These are phyloP conservation scores for Puccinia sorghi DNA, from an alignment of 1,284 basidiomycete genomes.

Conservation along the genomic window DNA sequence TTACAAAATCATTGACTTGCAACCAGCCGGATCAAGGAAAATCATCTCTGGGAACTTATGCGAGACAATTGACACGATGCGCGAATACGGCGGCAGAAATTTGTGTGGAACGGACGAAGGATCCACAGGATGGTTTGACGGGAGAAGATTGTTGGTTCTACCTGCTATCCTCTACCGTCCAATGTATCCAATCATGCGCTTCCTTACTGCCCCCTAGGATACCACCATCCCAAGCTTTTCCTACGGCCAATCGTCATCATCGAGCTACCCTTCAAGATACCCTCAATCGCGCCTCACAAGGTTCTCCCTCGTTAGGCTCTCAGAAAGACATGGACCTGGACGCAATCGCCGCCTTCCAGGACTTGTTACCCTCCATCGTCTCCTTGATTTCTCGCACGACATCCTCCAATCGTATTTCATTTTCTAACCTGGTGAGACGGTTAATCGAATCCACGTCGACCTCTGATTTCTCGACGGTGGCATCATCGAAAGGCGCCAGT, in stretches of 20 bases:
- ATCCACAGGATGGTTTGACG: conserved; percentile 59
- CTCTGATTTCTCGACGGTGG: conserved; percentile 58
- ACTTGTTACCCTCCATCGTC: conserved; percentile 81
- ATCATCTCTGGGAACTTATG: conserved; percentile 50
- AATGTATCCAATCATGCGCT: conserved; percentile 72
- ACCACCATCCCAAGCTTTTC: neutral
- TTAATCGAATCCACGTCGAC: conserved; percentile 66
- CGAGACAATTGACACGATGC: conserved; percentile 55
- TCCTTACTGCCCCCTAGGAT: conserved; percentile 14
- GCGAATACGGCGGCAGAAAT: conserved; percentile 51
- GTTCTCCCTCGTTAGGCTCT: neutral
- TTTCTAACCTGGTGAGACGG: conserved; percentile 85
- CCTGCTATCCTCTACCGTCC: conserved; percentile 76
- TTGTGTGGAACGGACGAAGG: conserved; percentile 52
- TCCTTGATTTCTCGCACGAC: conserved; percentile 74
- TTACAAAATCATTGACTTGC: conserved; percentile 60
- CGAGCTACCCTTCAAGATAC: neutral
- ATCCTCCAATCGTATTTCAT: conserved; percentile 78
- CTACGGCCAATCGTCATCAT: neutral
- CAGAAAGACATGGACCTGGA: conserved; percentile 53
- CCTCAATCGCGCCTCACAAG: neutral
- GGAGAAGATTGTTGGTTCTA: conserved; percentile 89
- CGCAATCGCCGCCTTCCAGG: conserved; percentile 66
- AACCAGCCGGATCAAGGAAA: neutral
- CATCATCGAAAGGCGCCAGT: conserved; percentile 53